A percentile compares a stretch with the other conserved stretches of the same genome.
Evolutionary conservation across 371 early-diverging fungal species (phyloP).

Genomic region (Coemansia sp.): DNA sequence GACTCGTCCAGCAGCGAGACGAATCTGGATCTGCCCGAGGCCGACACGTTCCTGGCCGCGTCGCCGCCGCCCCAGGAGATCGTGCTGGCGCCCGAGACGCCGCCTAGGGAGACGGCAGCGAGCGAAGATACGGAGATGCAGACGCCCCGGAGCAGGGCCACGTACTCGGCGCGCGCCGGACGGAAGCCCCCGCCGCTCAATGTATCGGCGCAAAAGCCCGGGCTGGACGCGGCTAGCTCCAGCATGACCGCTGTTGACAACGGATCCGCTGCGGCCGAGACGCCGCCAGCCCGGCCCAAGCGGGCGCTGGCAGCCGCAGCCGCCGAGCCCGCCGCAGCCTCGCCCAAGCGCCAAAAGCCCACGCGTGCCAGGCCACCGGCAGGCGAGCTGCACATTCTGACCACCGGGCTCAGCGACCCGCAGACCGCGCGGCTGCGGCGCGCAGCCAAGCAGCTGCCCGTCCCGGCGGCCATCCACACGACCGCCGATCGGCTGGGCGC

Average conservation of each 20-base stretch:
- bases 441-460: constrained; percentile 10
- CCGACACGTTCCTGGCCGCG: constrained; percentile 18
- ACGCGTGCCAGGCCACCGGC: neutral
- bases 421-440: constrained; percentile 20
- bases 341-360: neutral
- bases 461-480: neutral
- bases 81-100: constrained; percentile 5
- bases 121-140: neutral
- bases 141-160: neutral
- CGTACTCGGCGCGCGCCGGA: neutral
- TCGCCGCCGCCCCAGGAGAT: neutral
- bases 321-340: no score
- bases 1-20: constrained; percentile 28
- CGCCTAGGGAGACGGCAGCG: neutral
- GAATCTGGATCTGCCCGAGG: constrained; percentile 38
- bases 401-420: constrained; percentile 23
- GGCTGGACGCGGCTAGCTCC: neutral
- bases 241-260: neutral
- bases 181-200: no score
- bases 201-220: no score
- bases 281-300: no score
- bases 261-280: no score
- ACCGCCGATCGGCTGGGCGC: neutral
- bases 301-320: no score
- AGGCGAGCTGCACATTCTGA: constrained; percentile 5